A percentile compares a stretch with the other conserved stretches of the same genome.
These are phyloP conservation scores for Selenicereus undatus DNA, from an alignment of 148 eudicot species.

Conservation along the genomic window DNA sequence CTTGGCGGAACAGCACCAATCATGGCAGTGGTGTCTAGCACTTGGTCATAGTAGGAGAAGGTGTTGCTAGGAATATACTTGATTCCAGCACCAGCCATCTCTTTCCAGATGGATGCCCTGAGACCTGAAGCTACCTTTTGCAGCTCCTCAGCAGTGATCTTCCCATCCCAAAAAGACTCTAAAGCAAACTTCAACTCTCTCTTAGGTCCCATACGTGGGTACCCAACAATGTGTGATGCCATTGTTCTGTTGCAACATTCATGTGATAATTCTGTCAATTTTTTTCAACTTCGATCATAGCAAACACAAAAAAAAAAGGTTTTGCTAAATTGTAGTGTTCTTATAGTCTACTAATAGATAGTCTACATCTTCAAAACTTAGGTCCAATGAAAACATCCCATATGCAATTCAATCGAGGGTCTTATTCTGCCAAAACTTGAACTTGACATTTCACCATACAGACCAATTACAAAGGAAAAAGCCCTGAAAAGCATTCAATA, in stretches of 20 bases:
- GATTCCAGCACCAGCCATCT: slow-evolving; percentile 59
- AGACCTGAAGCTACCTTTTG: slow-evolving; percentile 47
- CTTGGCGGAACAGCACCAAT: slow-evolving; percentile 68
- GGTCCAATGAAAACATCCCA: neutral
- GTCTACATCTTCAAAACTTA: neutral
- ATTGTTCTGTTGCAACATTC: slow-evolving; percentile 35
- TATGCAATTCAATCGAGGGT: neutral
- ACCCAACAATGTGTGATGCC: slow-evolving; percentile 66
- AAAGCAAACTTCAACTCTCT: slow-evolving; percentile 65
- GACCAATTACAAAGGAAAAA: neutral
- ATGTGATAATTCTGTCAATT: neutral
- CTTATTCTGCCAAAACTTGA: neutral
- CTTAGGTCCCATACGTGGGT: slow-evolving; percentile 71
- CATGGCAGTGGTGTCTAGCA: slow-evolving; percentile 64
- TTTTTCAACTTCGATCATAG: no score
- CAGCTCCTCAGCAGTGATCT: slow-evolving; percentile 50
- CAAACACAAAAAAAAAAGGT: neutral
- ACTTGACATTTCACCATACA: neutral
- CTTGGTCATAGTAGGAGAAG: slow-evolving; percentile 67
- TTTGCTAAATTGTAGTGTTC: neutral
- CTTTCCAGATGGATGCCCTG: slow-evolving; percentile 55
- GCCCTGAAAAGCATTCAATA: neutral
- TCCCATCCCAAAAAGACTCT: slow-evolving; percentile 72
- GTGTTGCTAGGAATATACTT: slow-evolving; percentile 68
- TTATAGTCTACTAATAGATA: neutral